phyloP scores from a whole-genome alignment of 768 basidiomycete genomes.

The Arthromyces matolae region DNA sequence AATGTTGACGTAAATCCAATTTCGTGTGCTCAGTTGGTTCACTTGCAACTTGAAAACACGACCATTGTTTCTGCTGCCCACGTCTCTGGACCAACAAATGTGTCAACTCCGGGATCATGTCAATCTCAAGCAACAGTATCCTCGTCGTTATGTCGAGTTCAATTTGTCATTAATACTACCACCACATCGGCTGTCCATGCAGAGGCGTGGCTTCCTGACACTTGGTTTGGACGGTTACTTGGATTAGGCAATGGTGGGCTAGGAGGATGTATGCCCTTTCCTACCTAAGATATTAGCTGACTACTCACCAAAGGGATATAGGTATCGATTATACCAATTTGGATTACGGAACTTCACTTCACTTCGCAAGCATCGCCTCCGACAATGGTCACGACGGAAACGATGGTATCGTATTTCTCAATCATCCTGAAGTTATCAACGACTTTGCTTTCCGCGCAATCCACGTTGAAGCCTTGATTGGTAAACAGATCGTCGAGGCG shows the following conservation, averaged over 20 bases:
- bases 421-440: slow-evolving; percentile 11
- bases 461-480: slow-evolving; percentile 9
- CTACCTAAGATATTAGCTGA: no score
- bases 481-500: slow-evolving; percentile 10
- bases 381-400: slow-evolving; percentile 8
- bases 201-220: slow-evolving; percentile 11
- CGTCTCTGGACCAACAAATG: background rate
- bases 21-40: background rate
- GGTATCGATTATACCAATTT: slow-evolving; percentile 6
- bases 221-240: slow-evolving; percentile 9
- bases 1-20: no score
- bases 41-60: slow-evolving; percentile 3
- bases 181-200: slow-evolving; percentile 6
- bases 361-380: slow-evolving; percentile 5
- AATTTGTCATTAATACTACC: slow-evolving; percentile 8
- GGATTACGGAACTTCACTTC: slow-evolving; percentile 7
- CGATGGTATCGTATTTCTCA: background rate
- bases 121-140: slow-evolving; percentile 1
- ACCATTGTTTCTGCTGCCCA: slow-evolving; percentile 3
- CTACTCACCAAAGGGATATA: background rate
- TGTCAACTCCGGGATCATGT: slow-evolving; percentile 6
- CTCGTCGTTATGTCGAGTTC: slow-evolving; percentile 7
- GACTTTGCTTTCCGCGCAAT: slow-evolving; percentile 13
- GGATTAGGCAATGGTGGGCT: slow-evolving; percentile 8
- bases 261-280: background rate